Base-by-base conservation (phyloP, 106 monocot species). In the Allium fistulosum region DNA sequence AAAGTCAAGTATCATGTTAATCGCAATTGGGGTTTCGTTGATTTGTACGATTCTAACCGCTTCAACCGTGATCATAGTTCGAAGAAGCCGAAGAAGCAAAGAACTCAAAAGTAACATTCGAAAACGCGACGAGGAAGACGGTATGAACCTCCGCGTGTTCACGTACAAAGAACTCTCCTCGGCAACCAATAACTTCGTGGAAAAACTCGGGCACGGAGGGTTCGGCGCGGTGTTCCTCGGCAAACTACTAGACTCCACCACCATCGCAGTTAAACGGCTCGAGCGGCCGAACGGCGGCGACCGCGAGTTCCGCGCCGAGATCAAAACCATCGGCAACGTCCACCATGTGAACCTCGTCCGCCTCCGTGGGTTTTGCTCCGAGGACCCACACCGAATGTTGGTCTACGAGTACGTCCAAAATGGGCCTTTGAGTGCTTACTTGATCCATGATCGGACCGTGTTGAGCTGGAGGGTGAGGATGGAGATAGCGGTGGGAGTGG, bases 301-400 rank as follows among this genome's bases (percentile, higher is more conserved):
- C 12, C 76, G 83, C 4, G 80, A 87, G 69, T 87, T 87, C 69
- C 74, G 80, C 6, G 83, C 80, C 6, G 87, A 87, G 69, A 80
- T 87, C 12, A 71, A 80, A 7, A 87, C 87, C 17, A 87, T 87
- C 64, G 83, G 87, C 14, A 78, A 64, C 65, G 63, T 87, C 13
- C 87, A 87, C 50, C 87, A 83, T 66, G 80, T 87, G 47, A 83
- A 83, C 70, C 87, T 87, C 6, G 87, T 83, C 28, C 80, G 80
- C 57, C 80, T 87, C 52, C 77, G 71, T 1, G 87, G 87, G 4
- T 87, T 87, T 75, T 87, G 87, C 72, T 80, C 61, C 28, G 87
- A 87, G 9, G 83, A 70, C 4, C 59, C 75, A 8, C 81, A 81
- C 65, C 83, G 83, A 47, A 69, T 87, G 4, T 80, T 87, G 15